These are phyloP conservation scores for Diversispora eburnea DNA, from an alignment of 192 early-diverging fungal species.

Conservation along the genomic window DNA sequence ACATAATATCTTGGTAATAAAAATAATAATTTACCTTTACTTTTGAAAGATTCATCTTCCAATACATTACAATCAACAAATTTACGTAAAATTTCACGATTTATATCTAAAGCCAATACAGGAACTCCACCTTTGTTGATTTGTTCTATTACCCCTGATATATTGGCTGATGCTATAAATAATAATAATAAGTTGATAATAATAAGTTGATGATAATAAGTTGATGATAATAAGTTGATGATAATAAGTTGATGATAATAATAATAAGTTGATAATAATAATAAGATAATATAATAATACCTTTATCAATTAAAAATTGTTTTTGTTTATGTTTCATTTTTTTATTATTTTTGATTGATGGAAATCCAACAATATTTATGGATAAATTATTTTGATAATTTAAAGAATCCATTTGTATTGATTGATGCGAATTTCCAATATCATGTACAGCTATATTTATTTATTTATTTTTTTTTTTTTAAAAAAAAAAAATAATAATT, in stretches of 20 bases:
- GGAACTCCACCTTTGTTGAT: slow-evolving; percentile 48
- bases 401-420: slow-evolving; percentile 36
- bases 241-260: slow-evolving; percentile 33
- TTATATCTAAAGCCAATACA: slow-evolving; percentile 63
- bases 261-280: slow-evolving; percentile 13
- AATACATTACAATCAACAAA: slow-evolving; percentile 58
- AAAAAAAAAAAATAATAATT: too few relatives aligned
- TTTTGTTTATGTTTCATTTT: slow-evolving; percentile 60
- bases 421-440: slow-evolving; percentile 32
- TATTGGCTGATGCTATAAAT: slow-evolving; percentile 49
- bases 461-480: too few relatives aligned
- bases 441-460: slow-evolving; percentile 19
- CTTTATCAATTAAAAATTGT: slow-evolving; percentile 54
- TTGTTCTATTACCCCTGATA: slow-evolving; percentile 53
- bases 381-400: slow-evolving; percentile 32
- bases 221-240: background rate
- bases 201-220: background rate
- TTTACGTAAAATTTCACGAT: slow-evolving; percentile 51
- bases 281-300: too few relatives aligned
- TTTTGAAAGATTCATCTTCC: slow-evolving; percentile 61
- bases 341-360: slow-evolving; percentile 43
- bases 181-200: slow-evolving; percentile 29
- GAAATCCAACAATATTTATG: slow-evolving; percentile 45
- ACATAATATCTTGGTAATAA: slow-evolving; percentile 33
- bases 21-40: slow-evolving; percentile 47